These are phyloP conservation scores for Trametes sanguinea DNA, from an alignment of 768 basidiomycete genomes.

Conservation along the genomic window DNA sequence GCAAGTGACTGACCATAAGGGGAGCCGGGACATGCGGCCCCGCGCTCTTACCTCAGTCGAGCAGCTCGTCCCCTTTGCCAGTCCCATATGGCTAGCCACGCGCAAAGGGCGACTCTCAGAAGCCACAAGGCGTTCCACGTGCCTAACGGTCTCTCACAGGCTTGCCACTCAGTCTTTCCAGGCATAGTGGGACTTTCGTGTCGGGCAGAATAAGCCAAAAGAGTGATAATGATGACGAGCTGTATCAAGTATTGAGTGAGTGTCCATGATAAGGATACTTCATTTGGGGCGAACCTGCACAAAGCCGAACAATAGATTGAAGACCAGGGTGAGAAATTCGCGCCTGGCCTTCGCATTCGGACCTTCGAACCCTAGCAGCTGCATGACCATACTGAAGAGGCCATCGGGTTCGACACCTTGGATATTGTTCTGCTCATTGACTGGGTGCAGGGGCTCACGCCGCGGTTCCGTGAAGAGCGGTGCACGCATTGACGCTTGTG, in stretches of 20 bases:
- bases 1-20: background rate
- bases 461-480: constrained; percentile 4
- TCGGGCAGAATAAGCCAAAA: constrained; percentile 51
- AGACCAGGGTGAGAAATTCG: constrained; percentile 53
- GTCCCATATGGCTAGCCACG: constrained; percentile 57
- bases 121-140: constrained; percentile 70
- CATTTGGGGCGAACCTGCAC: constrained; percentile 46
- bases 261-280: constrained; percentile 6
- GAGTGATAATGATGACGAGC: constrained; percentile 52
- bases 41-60: constrained; percentile 19
- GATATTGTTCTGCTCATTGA: background rate
- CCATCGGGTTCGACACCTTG: background rate
- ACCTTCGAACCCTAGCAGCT: constrained; percentile 52
- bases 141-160: constrained; percentile 66
- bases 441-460: background rate
- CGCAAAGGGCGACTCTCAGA: constrained; percentile 50
- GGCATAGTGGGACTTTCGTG: constrained; percentile 47
- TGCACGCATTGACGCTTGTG: background rate
- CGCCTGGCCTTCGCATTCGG: constrained; percentile 52
- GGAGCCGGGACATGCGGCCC: background rate
- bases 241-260: constrained; percentile 29
- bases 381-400: constrained; percentile 11
- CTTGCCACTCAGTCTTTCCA: constrained; percentile 54
- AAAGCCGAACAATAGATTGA: constrained; percentile 51
- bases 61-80: constrained; percentile 39